Evolutionary conservation across 1,284 basidiomycete genomes (phyloP).

Genomic region (Sporisorium scitamineum): DNA sequence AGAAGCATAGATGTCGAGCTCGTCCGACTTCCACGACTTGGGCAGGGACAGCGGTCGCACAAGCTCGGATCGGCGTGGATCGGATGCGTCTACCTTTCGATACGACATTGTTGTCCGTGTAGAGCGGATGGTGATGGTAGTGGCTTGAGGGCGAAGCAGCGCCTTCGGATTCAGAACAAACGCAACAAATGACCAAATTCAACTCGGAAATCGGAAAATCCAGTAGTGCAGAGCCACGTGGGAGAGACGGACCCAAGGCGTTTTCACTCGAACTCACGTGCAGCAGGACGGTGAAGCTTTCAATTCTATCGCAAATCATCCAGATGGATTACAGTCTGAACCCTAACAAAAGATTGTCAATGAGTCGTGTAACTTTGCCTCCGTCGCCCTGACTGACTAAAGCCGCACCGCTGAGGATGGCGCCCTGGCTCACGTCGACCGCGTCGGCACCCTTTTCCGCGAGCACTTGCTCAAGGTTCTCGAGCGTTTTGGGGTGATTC

Average conservation of each 20-base stretch:
- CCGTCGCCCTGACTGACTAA: constrained; percentile 74
- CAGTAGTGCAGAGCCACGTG: constrained; percentile 18
- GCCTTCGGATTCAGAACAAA: constrained; percentile 6
- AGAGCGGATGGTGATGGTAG: neutral
- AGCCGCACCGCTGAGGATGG: constrained; percentile 87
- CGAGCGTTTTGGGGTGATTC: constrained; percentile 83
- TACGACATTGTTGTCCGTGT: constrained; percentile 31
- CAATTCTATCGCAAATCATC: no score
- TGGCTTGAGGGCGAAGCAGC: constrained; percentile 6
- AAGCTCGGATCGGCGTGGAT: constrained; percentile 35
- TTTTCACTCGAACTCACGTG: neutral
- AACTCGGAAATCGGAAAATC: constrained; percentile 17
- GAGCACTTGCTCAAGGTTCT: constrained; percentile 67
- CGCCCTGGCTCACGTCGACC: constrained; percentile 71
- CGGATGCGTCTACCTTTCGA: constrained; percentile 30
- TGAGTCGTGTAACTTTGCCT: constrained; percentile 82
- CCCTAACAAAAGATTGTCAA: constrained; percentile 89
- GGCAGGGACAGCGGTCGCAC: constrained; percentile 29
- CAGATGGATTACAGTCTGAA: constrained; percentile 65
- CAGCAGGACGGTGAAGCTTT: no score
- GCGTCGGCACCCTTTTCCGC: constrained; percentile 68
- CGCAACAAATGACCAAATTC: neutral
- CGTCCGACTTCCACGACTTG: constrained; percentile 31
- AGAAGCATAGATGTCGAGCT: constrained; percentile 44
- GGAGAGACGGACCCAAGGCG: no score